These are phyloP conservation scores for Protea cynaroides DNA, from an alignment of 164 flowering plant species.

Conservation along the genomic window DNA sequence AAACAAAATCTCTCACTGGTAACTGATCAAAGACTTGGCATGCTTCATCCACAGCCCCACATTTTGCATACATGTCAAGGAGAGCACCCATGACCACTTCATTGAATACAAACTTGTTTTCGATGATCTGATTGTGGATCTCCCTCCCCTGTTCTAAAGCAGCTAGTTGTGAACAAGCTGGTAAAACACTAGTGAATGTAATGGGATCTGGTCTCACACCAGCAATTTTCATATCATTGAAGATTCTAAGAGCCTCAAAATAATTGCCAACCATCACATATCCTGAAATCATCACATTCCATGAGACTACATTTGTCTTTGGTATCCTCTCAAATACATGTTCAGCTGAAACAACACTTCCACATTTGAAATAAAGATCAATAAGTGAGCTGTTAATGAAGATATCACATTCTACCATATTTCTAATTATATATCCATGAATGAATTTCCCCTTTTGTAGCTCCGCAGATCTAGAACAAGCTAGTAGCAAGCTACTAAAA, in stretches of 20 bases:
- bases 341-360: slow-evolving; percentile 40
- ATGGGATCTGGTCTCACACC: slow-evolving; percentile 47
- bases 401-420: slow-evolving; percentile 30
- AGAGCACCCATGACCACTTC: slow-evolving; percentile 66
- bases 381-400: slow-evolving; percentile 38
- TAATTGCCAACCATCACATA: slow-evolving; percentile 37
- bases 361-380: slow-evolving; percentile 67
- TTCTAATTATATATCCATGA: slow-evolving; percentile 57
- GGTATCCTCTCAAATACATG: slow-evolving; percentile 33
- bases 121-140: slow-evolving; percentile 38
- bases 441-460: slow-evolving; percentile 49
- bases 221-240: slow-evolving; percentile 34
- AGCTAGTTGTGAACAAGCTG: slow-evolving; percentile 65
- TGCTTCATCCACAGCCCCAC: slow-evolving; percentile 69
- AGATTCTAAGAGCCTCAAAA: slow-evolving; percentile 45
- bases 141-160: slow-evolving; percentile 64
- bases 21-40: slow-evolving; percentile 34
- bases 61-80: slow-evolving; percentile 78
- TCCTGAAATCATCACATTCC: slow-evolving; percentile 36
- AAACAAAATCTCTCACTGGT: slow-evolving; percentile 44
- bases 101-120: slow-evolving; percentile 31
- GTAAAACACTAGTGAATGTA: slow-evolving; percentile 49
- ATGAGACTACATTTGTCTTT: slow-evolving; percentile 36
- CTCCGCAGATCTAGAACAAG: slow-evolving; percentile 48
- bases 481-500: slow-evolving; percentile 43